Evolutionary conservation across 2,329 filamentous ascomycete species (phyloP).

Genomic region (Cryphonectria naterciae): DNA sequence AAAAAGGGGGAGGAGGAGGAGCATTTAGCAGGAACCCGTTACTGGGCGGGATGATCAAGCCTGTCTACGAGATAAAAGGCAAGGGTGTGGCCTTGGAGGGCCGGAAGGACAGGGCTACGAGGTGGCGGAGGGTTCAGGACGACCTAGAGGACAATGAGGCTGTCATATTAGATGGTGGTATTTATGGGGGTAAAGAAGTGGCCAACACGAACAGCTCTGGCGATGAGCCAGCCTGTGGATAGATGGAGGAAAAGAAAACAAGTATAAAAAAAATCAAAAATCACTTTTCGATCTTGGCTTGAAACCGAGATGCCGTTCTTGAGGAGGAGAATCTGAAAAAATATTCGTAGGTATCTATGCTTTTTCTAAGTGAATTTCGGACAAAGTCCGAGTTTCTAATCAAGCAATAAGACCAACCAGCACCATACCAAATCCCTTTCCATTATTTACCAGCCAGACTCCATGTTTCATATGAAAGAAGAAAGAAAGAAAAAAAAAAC

Average conservation of each 20-base stretch:
- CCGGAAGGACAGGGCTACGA: conserved; percentile 47
- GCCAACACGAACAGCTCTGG: conserved; percentile 25
- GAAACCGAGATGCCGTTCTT: too few relatives aligned
- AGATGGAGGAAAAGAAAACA: background rate
- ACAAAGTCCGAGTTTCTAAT: conserved; percentile 23
- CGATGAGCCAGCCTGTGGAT: conserved; percentile 49
- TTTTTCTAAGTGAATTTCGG: conserved; percentile 21
- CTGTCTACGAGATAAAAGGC: conserved; percentile 60
- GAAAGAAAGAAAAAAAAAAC: background rate
- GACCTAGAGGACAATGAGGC: conserved; percentile 62
- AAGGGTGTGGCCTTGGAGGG: conserved; percentile 52
- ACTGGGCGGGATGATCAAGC: conserved; percentile 66
- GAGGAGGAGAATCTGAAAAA: conserved; percentile 17
- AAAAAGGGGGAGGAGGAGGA: conserved; percentile 53
- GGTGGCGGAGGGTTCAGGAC: conserved; percentile 66
- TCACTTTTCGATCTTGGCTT: background rate
- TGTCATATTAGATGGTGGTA: conserved; percentile 61
- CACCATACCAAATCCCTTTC: conserved; percentile 8
- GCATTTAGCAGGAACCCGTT: conserved; percentile 73
- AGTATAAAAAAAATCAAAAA: background rate
- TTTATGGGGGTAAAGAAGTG: conserved; percentile 46
- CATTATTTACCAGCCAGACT: conserved; percentile 23
- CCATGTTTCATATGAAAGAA: conserved; percentile 2
- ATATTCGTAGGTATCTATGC: conserved; percentile 28
- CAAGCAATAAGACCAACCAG: conserved; percentile 16